Percentiles rank a stretch among this genome's conserved stretches.
Conservation (phyloP, 2,329 filamentous ascomycete genomes). For the Pyrenophora teres region DNA sequence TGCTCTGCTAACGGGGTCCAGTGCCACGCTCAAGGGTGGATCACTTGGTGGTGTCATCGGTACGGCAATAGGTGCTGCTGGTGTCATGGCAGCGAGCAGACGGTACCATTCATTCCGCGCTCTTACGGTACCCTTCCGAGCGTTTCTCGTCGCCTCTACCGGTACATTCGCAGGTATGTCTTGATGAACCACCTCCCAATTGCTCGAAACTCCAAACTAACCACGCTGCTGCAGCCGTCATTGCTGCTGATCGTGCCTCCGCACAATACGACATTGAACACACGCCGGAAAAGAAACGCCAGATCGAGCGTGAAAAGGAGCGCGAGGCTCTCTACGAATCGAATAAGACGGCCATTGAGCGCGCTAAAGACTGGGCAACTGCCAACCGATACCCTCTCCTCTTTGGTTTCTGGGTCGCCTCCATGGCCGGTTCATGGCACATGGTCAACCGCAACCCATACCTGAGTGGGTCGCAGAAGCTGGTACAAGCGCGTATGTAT, state of each 20-base stretch:
- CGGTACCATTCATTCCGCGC: slow-evolving; percentile 78
- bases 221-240: slow-evolving; percentile 62
- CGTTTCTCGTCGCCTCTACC: slow-evolving; percentile 83
- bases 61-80: slow-evolving; percentile 67
- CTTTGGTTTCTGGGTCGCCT: slow-evolving; percentile 77
- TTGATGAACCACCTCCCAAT: neutral
- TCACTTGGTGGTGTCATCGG: slow-evolving; percentile 72
- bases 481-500: slow-evolving; percentile 93
- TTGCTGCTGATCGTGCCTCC: slow-evolving; percentile 77
- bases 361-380: slow-evolving; percentile 72
- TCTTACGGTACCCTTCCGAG: slow-evolving; percentile 86
- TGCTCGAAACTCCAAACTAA: slow-evolving; percentile 14
- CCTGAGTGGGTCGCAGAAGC: slow-evolving; percentile 77
- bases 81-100: slow-evolving; percentile 68
- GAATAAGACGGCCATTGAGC: slow-evolving; percentile 63
- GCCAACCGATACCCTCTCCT: slow-evolving; percentile 88
- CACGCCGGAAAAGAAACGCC: slow-evolving; percentile 59
- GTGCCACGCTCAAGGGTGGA: slow-evolving; percentile 78
- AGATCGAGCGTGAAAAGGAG: slow-evolving; percentile 35
- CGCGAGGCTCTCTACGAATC: slow-evolving; percentile 52
- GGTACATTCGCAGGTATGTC: slow-evolving; percentile 74
- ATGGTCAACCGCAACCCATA: slow-evolving; percentile 79
- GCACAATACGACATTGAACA: slow-evolving; percentile 71
- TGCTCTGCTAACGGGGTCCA: slow-evolving; percentile 34
- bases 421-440: slow-evolving; percentile 74